Evolutionary conservation across 768 basidiomycete genomes (phyloP).

Genomic region (Hygrophorus russula): DNA sequence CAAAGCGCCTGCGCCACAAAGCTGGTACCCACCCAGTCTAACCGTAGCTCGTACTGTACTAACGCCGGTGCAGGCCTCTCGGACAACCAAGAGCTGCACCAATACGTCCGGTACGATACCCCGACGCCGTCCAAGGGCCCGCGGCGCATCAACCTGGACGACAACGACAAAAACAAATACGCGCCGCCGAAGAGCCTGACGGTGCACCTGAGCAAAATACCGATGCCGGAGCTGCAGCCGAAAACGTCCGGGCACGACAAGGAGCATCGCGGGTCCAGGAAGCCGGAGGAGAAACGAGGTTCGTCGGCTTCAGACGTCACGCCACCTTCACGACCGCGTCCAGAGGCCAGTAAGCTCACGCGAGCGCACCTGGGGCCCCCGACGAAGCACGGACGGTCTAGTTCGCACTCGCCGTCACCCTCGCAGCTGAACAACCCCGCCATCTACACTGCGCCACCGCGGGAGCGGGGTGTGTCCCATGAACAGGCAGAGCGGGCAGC

Average conservation of each 20-base stretch:
- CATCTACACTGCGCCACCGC: background rate
- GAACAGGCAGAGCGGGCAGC: conserved; percentile 3
- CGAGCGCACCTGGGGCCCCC: conserved; percentile 13
- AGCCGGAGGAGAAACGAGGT: conserved; percentile 27
- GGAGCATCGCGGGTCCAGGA: conserved; percentile 29
- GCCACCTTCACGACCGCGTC: conserved; percentile 6
- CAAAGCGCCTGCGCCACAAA: conserved; percentile 68
- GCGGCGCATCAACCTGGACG: conserved; percentile 59
- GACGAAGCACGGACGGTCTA: conserved; percentile 17
- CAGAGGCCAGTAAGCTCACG: conserved; percentile 13
- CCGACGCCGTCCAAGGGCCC: conserved; percentile 36
- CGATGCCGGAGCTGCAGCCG: conserved; percentile 75
- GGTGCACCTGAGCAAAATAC: conserved; percentile 76
- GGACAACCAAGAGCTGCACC: conserved; percentile 54
- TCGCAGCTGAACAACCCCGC: conserved; percentile 22
- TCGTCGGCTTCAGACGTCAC: conserved; percentile 1
- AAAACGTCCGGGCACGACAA: conserved; percentile 18
- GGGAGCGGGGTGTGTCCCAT: conserved; percentile 7
- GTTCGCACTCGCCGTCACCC: conserved; percentile 29
- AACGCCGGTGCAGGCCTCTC: conserved; percentile 23
- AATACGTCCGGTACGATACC: conserved; percentile 68
- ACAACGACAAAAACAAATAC: conserved; percentile 41
- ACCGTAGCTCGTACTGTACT: background rate
- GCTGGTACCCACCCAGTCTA: conserved; percentile 33
- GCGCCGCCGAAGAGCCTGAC: conserved; percentile 55